A percentile compares a stretch with the other conserved stretches of the same genome.
Evolutionary conservation across 441 rosid species (phyloP).

Genomic region (Aquilaria agallochum): DNA sequence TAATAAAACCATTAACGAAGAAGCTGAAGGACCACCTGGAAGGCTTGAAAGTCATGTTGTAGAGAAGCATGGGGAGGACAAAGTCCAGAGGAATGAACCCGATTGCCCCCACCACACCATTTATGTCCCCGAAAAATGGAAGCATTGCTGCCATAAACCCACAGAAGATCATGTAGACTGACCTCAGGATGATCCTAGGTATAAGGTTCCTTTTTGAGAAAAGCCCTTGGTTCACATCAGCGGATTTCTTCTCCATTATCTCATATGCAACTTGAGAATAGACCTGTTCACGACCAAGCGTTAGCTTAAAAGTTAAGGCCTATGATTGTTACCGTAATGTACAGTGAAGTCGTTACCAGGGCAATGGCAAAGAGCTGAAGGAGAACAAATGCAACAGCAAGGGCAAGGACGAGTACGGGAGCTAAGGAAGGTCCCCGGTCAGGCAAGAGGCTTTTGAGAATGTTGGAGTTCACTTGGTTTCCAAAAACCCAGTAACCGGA

Average conservation of each 20-base stretch:
- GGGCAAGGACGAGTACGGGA: conserved; percentile 72
- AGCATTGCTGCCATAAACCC: conserved; percentile 94
- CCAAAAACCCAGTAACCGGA: conserved; percentile 91
- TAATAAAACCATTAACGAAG: conserved; percentile 65
- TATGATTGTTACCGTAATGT: too few species aligned
- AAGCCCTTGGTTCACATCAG: conserved; percentile 75
- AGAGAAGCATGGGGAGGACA: conserved; percentile 88
- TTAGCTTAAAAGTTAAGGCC: not conserved
- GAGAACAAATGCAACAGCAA: conserved; percentile 67
- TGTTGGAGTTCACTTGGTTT: conserved; percentile 65
- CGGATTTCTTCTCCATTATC: conserved; percentile 81
- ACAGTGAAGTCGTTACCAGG: conserved; percentile 29
- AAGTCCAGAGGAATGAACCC: conserved; percentile 96
- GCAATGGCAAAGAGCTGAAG: conserved; percentile 92
- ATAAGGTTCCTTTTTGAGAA: conserved; percentile 74
- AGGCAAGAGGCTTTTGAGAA: conserved; percentile 80
- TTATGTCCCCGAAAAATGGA: conserved; percentile 91
- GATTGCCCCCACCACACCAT: conserved; percentile 78
- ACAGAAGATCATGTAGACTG: conserved; percentile 67
- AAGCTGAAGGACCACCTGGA: conserved; percentile 46
- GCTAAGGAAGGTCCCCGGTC: conserved; percentile 74
- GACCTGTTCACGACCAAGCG: conserved; percentile 39
- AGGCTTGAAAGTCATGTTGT: conserved; percentile 81
- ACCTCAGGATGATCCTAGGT: conserved; percentile 72
- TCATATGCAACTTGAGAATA: conserved; percentile 96